Evolutionary conservation across 495 filamentous ascomycete genomes (phyloP), one percentile per base, ranked within the genome.

Genomic region (Aspergillus conjunctus): DNA sequence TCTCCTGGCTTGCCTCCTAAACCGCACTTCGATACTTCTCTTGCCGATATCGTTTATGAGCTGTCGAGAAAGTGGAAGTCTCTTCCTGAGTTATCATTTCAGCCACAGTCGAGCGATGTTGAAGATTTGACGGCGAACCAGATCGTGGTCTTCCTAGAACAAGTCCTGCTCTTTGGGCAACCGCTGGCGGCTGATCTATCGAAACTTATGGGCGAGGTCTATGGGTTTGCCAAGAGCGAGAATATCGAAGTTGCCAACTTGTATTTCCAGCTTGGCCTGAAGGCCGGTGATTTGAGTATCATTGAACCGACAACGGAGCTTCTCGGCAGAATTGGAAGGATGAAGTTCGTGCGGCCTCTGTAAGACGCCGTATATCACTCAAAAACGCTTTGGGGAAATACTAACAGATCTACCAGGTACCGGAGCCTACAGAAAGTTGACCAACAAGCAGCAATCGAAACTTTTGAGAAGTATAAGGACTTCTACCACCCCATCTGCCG

Each of bases 401-500:
- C 68, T 73, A 61, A 77, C 54, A 9, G 48, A 53, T 15, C 41
- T 22, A 30, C 5, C 43, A 81, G 80, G 59, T 94, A 85, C 77
- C 83, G 87, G 62, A 77, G 82, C 56, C 75, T 98, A 64, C 87
- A 87, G 64, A 84, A 85, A 65, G 81, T 88, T 2, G 88, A 96
- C 76, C 79, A 84, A 32, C 73, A 85, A 31, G 71, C 96, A 68
- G 93, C 94, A 8, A 63, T 91, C 44, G 79, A 84, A 70, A 96
- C 93, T 1, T 97, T 97, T 66, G 80, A 91, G 79, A 88, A 88
- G 78, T 86, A 96, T 65, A 89, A 83, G 64, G 86, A 89, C 52
- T 98, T 97, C 66, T 98, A 98, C 70, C 93, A 97, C 72, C 94
- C 94, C 12, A 98, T 97, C 62, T 97, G 93, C 68, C 83, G 88